Percentiles rank a stretch among this genome's conserved stretches.
These are phyloP conservation scores for Sideroxylon spinosum DNA, from an alignment of 179 eudicot genomes.

Conservation along the genomic window DNA sequence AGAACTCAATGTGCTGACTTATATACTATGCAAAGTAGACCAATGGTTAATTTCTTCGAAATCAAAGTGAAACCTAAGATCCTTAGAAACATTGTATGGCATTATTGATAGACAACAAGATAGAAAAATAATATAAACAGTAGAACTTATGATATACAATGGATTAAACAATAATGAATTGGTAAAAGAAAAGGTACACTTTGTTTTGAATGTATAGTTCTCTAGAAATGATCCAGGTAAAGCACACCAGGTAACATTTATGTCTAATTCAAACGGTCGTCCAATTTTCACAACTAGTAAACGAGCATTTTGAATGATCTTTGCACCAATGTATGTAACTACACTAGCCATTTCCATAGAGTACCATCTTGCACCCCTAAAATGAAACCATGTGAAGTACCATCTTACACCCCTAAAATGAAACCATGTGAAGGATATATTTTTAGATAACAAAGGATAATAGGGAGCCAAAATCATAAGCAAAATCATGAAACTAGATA, in stretches of 20 bases:
- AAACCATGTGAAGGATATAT: slow-evolving; percentile 5
- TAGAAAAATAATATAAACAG: background rate
- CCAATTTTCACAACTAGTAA: slow-evolving; percentile 90
- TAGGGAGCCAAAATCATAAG: slow-evolving; percentile 1
- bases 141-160: background rate
- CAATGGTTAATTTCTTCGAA: background rate
- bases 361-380: slow-evolving; percentile 99
- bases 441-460: background rate
- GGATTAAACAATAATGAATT: background rate
- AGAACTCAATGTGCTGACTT: slow-evolving; percentile 11
- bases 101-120: background rate
- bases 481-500: slow-evolving; percentile 12
- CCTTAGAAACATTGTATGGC: background rate
- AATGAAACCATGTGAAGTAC: no score
- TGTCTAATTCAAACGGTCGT: slow-evolving; percentile 91
- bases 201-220: slow-evolving; percentile 83
- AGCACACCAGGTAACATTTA: slow-evolving; percentile 85
- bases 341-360: slow-evolving; percentile 99
- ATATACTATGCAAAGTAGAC: background rate
- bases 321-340: slow-evolving; percentile 95
- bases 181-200: slow-evolving; percentile 35
- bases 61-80: background rate
- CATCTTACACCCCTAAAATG: no score
- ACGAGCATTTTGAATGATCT: slow-evolving; percentile 96
- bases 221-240: slow-evolving; percentile 97